Evolutionary conservation across 164 flowering plant species (phyloP), one percentile per base, ranked within the genome.

Genomic region (Nymphaea thermarum): DNA sequence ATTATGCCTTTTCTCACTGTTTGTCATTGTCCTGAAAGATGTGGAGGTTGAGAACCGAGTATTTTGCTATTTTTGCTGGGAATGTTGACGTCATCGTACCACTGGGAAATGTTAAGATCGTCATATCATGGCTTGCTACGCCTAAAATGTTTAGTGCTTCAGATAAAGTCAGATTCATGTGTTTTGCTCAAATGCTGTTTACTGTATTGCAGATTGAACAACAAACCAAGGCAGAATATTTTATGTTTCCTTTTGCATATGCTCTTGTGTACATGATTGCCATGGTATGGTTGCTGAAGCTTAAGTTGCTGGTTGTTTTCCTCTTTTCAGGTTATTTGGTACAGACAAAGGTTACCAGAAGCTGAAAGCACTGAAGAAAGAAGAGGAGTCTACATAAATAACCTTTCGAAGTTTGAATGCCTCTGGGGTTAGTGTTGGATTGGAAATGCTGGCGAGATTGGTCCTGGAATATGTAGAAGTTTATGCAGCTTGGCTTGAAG

Each of bases 341-440:
- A 51, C 57, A 0, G 99, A 95, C 63, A 80, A 72, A 62, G 99
- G 99, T 61, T 95, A 88, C 77, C 78, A 96, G 74, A 95, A 81
- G 76, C 74, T 92, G 87, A 86, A 92, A 80, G 90, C 80, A 4
- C 71, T 92, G 77, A 86, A 86, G 82, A 71, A 62, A 41, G 36
- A 62, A 62, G 57, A 51, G 15, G 8, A 51, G 57, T 25, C 36
- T 1, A 51, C 57, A 51, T 8, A 2, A 15, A 51, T 51, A 51
- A 51, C 57, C 8, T 51, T 51, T 51, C 14, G 57, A 51, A 8
- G 57, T 51, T 25, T 25, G 36, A 25, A 25, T 25, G 36, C 36
- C 36, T 25, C 55, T 51, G 57, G 57, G 57, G 14, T 51, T 15
- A 51, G 57, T 15, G 8, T 51, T 51, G 12, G 57, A 51, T 4